A percentile compares a stretch with the other conserved stretches of the same genome.
Conservation (phyloP, 768 basidiomycete species). For the Russula earlei region DNA sequence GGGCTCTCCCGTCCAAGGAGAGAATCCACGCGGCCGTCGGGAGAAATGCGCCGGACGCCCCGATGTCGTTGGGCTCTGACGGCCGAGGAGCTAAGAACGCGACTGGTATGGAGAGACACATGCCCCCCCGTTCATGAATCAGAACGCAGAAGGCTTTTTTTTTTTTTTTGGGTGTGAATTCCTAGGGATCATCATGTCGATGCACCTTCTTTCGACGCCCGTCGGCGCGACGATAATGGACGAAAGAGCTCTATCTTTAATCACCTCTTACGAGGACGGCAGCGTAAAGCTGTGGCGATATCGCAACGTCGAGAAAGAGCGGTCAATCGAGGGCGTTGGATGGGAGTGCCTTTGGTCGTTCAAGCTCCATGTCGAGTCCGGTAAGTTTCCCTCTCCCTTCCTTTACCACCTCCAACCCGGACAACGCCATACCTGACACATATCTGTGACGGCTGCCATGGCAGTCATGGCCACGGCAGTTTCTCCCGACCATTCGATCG, state of each 20-base stretch:
- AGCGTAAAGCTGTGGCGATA: slow-evolving; percentile 63
- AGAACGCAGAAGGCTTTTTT: neutral
- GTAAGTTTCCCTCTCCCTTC: slow-evolving; percentile 32
- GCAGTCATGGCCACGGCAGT: slow-evolving; percentile 84
- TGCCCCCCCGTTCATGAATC: too few relatives aligned
- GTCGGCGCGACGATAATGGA: neutral
- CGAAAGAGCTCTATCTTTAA: slow-evolving; percentile 41
- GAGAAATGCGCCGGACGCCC: slow-evolving; percentile 31
- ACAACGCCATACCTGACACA: too few relatives aligned
- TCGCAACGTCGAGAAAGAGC: slow-evolving; percentile 30
- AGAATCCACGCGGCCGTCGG: slow-evolving; percentile 84
- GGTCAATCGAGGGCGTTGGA: slow-evolving; percentile 58
- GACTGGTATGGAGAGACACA: slow-evolving; percentile 45
- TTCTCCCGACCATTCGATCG: slow-evolving; percentile 45
- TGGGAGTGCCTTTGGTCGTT: slow-evolving; percentile 65
- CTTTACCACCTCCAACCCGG: neutral
- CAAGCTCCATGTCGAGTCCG: slow-evolving; percentile 63
- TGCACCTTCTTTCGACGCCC: slow-evolving; percentile 45
- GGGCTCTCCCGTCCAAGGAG: slow-evolving; percentile 57
- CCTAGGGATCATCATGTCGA: slow-evolving; percentile 82
- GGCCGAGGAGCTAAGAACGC: slow-evolving; percentile 41
- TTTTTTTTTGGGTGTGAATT: neutral
- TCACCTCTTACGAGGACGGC: slow-evolving; percentile 82
- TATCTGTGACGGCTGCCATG: neutral
- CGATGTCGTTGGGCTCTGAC: slow-evolving; percentile 29